A percentile compares a stretch with the other conserved stretches of the same genome.
Evolutionary conservation across 164 flowering plant species (phyloP).

Genomic region (Vitis cinerea): DNA sequence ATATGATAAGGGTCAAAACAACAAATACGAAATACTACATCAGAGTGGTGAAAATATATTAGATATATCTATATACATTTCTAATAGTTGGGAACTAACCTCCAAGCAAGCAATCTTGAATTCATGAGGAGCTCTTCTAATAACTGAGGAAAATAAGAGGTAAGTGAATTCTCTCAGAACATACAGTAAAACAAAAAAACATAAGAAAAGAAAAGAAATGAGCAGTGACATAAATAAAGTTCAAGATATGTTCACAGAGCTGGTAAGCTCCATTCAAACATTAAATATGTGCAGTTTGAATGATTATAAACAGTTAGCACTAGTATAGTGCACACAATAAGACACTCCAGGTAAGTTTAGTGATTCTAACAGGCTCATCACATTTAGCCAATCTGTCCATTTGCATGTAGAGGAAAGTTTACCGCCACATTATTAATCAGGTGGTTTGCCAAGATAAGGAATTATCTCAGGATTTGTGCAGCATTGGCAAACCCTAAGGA

Average conservation of each 20-base stretch:
- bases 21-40: background rate
- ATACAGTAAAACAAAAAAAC: background rate
- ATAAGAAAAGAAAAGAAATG: background rate
- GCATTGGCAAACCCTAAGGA: background rate
- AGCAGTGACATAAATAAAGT: background rate
- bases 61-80: background rate
- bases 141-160: conserved; percentile 47
- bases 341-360: background rate
- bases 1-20: background rate
- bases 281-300: background rate
- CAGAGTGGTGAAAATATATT: background rate
- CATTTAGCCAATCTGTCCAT: background rate
- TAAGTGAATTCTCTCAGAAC: background rate
- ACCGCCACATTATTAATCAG: background rate
- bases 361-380: no score
- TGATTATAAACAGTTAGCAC: no score
- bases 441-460: background rate
- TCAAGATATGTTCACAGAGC: background rate
- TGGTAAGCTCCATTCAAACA: background rate
- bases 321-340: background rate
- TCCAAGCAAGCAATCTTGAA: conserved; percentile 94
- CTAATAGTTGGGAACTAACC: conserved; percentile 41
- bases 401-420: background rate
- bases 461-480: background rate
- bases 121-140: conserved; percentile 97